phyloP scores from a whole-genome alignment of 495 filamentous ascomycete genomes.

The Neurospora tetraspora region DNA sequence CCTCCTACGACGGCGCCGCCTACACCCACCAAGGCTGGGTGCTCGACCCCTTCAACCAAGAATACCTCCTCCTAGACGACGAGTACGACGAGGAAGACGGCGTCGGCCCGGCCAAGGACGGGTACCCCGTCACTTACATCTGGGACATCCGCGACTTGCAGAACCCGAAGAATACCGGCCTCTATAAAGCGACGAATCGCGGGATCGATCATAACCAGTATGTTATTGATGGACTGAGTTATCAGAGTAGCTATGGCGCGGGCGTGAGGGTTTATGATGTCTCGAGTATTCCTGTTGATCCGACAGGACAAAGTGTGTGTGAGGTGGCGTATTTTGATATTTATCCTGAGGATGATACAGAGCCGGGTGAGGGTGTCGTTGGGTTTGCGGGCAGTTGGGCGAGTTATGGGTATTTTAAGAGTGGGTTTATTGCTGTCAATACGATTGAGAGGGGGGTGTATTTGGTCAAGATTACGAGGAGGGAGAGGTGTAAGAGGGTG shows the following conservation, averaged over 20 bases:
- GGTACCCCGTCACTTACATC: slow-evolving; percentile 44
- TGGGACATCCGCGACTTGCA: slow-evolving; percentile 46
- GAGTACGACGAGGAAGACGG: slow-evolving; percentile 47
- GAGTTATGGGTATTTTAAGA: slow-evolving; percentile 44
- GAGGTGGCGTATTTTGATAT: slow-evolving; percentile 51
- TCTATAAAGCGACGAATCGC: slow-evolving; percentile 37
- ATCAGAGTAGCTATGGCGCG: slow-evolving; percentile 51
- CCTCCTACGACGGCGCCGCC: slow-evolving; percentile 43
- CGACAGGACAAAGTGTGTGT: slow-evolving; percentile 39
- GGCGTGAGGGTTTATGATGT: slow-evolving; percentile 50
- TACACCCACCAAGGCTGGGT: slow-evolving; percentile 58
- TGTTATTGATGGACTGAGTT: slow-evolving; percentile 39
- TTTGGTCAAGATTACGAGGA: slow-evolving; percentile 21
- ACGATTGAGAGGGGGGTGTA: slow-evolving; percentile 48
- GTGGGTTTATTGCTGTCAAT: slow-evolving; percentile 44
- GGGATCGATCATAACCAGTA: slow-evolving; percentile 57
- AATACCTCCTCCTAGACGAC: slow-evolving; percentile 50
- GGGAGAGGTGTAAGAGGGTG: not conserved
- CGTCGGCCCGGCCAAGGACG: slow-evolving; percentile 33
- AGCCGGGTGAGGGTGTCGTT: slow-evolving; percentile 27
- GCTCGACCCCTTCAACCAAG: slow-evolving; percentile 37
- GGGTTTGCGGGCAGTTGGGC: slow-evolving; percentile 47
- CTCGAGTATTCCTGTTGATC: slow-evolving; percentile 40
- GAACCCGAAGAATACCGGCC: slow-evolving; percentile 42
- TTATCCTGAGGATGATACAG: slow-evolving; percentile 47